Evolutionary conservation across 495 filamentous ascomycete genomes (phyloP).

Genomic region (Talaromyces liani): DNA sequence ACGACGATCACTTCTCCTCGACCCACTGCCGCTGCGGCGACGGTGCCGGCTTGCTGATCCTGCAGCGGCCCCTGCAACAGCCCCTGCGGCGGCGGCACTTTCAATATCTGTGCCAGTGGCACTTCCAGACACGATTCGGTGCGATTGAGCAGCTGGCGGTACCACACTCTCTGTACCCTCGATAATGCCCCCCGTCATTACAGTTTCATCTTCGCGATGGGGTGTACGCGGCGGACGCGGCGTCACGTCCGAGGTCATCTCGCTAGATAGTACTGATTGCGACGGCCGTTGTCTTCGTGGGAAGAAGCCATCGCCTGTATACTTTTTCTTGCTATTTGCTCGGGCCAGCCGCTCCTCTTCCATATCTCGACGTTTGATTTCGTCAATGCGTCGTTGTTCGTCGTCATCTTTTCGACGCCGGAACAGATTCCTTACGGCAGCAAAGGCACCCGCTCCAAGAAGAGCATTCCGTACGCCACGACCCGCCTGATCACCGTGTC

Average conservation of each 20-base stretch:
- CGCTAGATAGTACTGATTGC: slow-evolving; percentile 33
- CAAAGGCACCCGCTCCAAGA: slow-evolving; percentile 57
- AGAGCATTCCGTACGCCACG: slow-evolving; percentile 54
- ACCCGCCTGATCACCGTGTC: slow-evolving; percentile 33
- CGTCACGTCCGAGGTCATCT: slow-evolving; percentile 37
- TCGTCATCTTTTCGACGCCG: slow-evolving; percentile 52
- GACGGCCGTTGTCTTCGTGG: slow-evolving; percentile 46
- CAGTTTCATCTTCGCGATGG: slow-evolving; percentile 22
- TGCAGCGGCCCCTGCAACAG: slow-evolving; percentile 37
- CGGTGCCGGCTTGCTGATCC: slow-evolving; percentile 29
- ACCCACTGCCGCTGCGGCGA: slow-evolving; percentile 23
- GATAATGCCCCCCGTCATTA: slow-evolving; percentile 28
- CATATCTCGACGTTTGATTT: slow-evolving; percentile 46
- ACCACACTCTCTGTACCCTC: slow-evolving; percentile 26
- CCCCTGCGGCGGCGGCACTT: slow-evolving; percentile 31
- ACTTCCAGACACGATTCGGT: slow-evolving; percentile 21
- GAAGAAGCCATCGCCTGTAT: slow-evolving; percentile 55
- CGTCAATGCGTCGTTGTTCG: slow-evolving; percentile 57
- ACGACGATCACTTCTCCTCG: slow-evolving; percentile 28
- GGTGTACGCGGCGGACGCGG: slow-evolving; percentile 27
- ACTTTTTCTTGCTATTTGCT: slow-evolving; percentile 43
- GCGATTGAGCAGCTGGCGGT: slow-evolving; percentile 40
- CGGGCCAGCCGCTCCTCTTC: slow-evolving; percentile 54
- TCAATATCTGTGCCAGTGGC: slow-evolving; percentile 25
- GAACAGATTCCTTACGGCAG: slow-evolving; percentile 58